Evolutionary conservation across 176 grass and related monocot species (phyloP).

Genomic region (Coix lacrymajobi): DNA sequence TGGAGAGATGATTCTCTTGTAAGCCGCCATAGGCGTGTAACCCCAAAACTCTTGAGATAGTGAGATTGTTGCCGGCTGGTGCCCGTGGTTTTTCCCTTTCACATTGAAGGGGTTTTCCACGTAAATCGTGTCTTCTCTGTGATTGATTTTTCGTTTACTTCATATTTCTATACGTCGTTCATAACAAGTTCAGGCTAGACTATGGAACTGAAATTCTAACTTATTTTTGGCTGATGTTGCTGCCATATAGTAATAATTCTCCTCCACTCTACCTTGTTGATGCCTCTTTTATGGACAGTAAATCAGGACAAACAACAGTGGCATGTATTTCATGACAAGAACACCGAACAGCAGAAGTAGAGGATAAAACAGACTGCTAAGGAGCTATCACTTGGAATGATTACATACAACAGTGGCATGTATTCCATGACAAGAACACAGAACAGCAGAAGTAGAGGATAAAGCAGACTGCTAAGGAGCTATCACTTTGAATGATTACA

Average conservation of each 20-base stretch:
- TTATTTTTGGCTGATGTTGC: background rate
- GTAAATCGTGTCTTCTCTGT: no score
- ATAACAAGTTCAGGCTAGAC: no score
- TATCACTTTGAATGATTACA: slow-evolving; percentile 1
- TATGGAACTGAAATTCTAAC: background rate
- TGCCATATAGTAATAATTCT: background rate
- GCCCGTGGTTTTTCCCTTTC: no score
- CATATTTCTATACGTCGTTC: no score
- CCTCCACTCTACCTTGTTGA: background rate
- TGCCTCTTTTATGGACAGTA: background rate
- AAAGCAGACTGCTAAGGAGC: background rate
- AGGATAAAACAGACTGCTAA: slow-evolving; percentile 1
- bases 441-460: background rate
- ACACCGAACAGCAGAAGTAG: background rate
- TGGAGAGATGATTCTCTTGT: no score
- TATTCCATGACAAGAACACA: background rate
- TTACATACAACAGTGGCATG: background rate
- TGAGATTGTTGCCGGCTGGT: no score
- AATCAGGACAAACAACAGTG: background rate
- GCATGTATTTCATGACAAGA: background rate
- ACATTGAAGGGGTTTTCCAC: no score
- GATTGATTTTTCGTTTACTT: no score
- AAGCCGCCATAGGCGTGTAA: no score
- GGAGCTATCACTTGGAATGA: background rate
- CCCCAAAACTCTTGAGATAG: no score